Conservation (phyloP, 305 asterid genomes). For the Rubia occidens region DNA sequence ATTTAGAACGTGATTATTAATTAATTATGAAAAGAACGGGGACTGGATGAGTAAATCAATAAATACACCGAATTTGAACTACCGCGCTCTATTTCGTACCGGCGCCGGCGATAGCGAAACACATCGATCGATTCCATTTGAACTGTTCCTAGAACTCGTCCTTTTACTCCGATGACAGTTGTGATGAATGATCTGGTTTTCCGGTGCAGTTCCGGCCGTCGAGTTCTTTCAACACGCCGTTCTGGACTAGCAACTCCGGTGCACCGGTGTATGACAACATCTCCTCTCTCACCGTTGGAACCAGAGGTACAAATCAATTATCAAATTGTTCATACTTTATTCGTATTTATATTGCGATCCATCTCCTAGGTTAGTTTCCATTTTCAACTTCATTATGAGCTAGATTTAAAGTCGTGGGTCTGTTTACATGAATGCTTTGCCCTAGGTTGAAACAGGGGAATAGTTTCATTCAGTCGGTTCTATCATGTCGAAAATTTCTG, state of each 20-base stretch:
- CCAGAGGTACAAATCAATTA: constrained; percentile 32
- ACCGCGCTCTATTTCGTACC: not conserved
- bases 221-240: constrained; percentile 30
- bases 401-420: not conserved
- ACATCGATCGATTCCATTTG: not conserved
- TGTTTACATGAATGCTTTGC: not conserved
- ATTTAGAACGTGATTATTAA: no score
- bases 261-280: constrained; percentile 33
- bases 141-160: not conserved
- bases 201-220: constrained; percentile 35
- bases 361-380: not conserved
- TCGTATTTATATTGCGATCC: not conserved
- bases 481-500: no score
- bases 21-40: not conserved
- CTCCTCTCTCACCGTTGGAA: constrained; percentile 33
- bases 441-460: not conserved
- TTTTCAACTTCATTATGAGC: not conserved
- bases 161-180: not conserved
- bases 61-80: not conserved
- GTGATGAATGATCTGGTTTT: not conserved
- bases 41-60: not conserved
- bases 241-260: constrained; percentile 34
- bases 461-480: no score
- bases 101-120: not conserved
- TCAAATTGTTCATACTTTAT: not conserved